Evolutionary conservation across 78 protist genomes (phyloP).

Genomic region (Emiliania huxleyi): DNA sequence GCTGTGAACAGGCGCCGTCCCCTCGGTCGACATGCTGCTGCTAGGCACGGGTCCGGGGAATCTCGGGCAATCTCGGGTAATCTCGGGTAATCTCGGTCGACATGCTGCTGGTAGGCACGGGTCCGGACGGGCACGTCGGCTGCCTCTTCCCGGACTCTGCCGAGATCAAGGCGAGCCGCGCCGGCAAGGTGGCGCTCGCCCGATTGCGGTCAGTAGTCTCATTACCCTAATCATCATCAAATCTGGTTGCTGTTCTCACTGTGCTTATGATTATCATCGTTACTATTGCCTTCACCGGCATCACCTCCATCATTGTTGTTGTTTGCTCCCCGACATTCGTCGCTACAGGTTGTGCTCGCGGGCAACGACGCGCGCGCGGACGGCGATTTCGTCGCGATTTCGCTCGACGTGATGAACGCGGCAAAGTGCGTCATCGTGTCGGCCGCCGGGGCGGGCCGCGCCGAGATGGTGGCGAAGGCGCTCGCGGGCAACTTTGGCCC

Average conservation of each 20-base stretch:
- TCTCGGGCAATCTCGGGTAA: no score
- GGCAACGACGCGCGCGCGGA: neutral
- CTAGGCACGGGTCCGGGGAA: no score
- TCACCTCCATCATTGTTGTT: no score
- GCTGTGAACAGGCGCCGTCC: neutral
- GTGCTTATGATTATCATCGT: no score
- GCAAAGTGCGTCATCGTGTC: neutral
- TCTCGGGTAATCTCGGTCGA: neutral
- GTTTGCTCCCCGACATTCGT: no score
- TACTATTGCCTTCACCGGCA: no score
- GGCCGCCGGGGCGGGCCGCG: constrained; percentile 2
- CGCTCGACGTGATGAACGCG: neutral
- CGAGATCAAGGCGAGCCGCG: neutral
- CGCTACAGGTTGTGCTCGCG: neutral
- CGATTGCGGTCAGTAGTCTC: no score
- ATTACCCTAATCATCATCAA: no score
- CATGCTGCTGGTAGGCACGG: neutral
- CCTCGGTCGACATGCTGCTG: no score
- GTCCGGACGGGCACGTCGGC: neutral
- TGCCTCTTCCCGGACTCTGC: neutral
- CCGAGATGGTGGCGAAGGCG: neutral
- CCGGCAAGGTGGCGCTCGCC: no score
- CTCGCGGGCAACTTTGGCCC: neutral
- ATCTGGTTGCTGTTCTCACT: no score
- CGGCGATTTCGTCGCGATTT: neutral